Percentiles rank a stretch among this genome's conserved stretches.
Conservation (phyloP, 2,329 filamentous ascomycete species). For the Ceratocystis papillata region DNA sequence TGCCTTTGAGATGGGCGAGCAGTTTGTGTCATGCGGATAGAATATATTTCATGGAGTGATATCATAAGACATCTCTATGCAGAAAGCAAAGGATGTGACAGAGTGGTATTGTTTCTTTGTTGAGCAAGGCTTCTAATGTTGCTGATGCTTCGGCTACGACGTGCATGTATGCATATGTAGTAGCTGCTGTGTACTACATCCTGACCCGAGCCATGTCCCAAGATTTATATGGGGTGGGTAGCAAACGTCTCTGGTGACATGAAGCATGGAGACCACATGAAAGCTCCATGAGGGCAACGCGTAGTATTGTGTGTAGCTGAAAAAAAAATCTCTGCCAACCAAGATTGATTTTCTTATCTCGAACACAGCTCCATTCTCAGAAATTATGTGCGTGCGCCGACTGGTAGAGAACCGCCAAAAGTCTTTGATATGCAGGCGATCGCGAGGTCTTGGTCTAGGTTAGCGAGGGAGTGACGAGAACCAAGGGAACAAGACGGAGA, state of each 20-base stretch:
- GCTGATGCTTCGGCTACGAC: not conserved
- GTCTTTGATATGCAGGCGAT: constrained; percentile 6
- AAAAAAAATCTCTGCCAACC: too few relatives aligned
- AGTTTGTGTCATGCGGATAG: not conserved
- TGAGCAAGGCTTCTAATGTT: not conserved
- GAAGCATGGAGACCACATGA: not conserved
- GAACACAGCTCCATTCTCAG: not conserved
- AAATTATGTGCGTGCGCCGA: not conserved
- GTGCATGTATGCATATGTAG: not conserved
- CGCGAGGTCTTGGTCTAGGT: not conserved
- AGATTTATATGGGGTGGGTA: not conserved
- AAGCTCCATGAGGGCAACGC: not conserved
- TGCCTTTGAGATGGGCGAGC: too few relatives aligned
- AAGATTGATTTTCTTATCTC: not conserved
- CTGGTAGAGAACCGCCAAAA: not conserved
- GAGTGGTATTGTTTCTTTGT: not conserved
- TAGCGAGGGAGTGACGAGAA: not conserved
- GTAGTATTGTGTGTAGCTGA: not conserved
- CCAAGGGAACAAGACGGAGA: not conserved
- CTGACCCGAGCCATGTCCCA: not conserved
- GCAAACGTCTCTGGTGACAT: not conserved
- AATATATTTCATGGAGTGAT: not conserved
- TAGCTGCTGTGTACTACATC: not conserved
- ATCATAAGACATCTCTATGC: not conserved
- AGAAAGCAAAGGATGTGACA: not conserved